Evolutionary conservation across 1,284 basidiomycete species (phyloP).

Genomic region (Termitomyces sp.): DNA sequence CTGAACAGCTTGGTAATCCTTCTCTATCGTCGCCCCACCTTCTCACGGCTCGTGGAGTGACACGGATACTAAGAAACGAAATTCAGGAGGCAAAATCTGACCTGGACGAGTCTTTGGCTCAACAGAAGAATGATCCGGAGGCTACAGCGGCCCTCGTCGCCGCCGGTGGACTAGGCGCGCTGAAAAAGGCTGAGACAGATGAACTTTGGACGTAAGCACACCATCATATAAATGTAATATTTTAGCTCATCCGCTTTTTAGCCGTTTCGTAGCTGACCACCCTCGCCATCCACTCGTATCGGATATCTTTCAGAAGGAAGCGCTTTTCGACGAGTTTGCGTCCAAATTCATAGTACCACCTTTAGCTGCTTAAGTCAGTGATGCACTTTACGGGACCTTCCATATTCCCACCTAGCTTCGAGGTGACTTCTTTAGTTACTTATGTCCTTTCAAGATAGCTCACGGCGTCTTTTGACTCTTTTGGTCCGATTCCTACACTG

Average conservation of each 20-base stretch:
- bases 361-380: slow-evolving; percentile 32
- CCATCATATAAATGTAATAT: neutral
- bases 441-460: neutral
- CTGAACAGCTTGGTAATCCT: slow-evolving; percentile 86
- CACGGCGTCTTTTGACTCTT: no score
- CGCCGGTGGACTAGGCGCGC: slow-evolving; percentile 56
- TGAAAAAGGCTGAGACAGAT: slow-evolving; percentile 58
- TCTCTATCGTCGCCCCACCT: slow-evolving; percentile 71
- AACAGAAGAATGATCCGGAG: slow-evolving; percentile 56
- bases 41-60: slow-evolving; percentile 79
- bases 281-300: slow-evolving; percentile 63
- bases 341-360: slow-evolving; percentile 63
- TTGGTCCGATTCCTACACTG: no score
- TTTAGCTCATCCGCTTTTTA: slow-evolving; percentile 25
- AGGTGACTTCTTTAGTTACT: neutral
- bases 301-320: slow-evolving; percentile 59
- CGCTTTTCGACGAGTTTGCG: slow-evolving; percentile 68
- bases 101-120: slow-evolving; percentile 70
- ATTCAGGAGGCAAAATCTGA: slow-evolving; percentile 81
- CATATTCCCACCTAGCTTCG: no score
- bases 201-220: slow-evolving; percentile 62
- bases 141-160: slow-evolving; percentile 69
- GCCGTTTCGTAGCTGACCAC: slow-evolving; percentile 54
- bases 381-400: neutral
- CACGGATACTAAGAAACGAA: slow-evolving; percentile 79